Conservation (phyloP, 1,284 basidiomycete species). For the Cutaneotrichosporon curvatum region DNA sequence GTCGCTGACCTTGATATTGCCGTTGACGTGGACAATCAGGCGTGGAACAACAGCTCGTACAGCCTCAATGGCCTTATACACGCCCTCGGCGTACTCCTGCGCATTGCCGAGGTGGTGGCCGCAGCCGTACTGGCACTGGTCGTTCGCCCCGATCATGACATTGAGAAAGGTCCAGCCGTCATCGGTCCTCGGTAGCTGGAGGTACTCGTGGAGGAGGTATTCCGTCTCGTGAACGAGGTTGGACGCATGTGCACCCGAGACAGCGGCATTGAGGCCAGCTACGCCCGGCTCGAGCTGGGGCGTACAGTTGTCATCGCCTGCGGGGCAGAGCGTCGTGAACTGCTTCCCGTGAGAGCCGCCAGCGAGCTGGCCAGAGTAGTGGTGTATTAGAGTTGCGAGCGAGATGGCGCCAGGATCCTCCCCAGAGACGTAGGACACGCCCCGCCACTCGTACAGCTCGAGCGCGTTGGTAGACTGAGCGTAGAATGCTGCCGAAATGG, state of each 20-base stretch:
- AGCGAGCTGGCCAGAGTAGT: conserved; percentile 23
- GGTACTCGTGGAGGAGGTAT: conserved; percentile 36
- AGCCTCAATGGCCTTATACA: conserved; percentile 36
- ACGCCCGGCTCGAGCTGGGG: conserved; percentile 22
- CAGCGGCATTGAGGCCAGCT: conserved; percentile 31
- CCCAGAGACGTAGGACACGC: conserved; percentile 44
- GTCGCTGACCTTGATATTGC: conserved; percentile 17
- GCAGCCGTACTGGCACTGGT: conserved; percentile 8
- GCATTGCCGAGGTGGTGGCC: conserved; percentile 26
- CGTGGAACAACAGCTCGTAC: conserved; percentile 17
- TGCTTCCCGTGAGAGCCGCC: conserved; percentile 5
- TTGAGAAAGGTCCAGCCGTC: conserved; percentile 46
- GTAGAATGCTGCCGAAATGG: conserved; percentile 44
- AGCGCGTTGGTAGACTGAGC: conserved; percentile 18
- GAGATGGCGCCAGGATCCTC: conserved; percentile 24
- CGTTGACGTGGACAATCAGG: conserved; percentile 34
- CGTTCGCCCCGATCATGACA: conserved; percentile 45
- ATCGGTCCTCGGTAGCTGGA: conserved; percentile 14
- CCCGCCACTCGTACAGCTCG: conserved; percentile 40
- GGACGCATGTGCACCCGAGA: conserved; percentile 2
- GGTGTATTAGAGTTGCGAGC: conserved; percentile 26
- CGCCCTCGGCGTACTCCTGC: conserved; percentile 34
- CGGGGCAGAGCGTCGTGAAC: too few species aligned
- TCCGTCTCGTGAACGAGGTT: conserved; percentile 21
- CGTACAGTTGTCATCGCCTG: not conserved